These are phyloP conservation scores for Zymoseptoria passerinii DNA, from an alignment of 2,329 filamentous ascomycete genomes.

Conservation along the genomic window DNA sequence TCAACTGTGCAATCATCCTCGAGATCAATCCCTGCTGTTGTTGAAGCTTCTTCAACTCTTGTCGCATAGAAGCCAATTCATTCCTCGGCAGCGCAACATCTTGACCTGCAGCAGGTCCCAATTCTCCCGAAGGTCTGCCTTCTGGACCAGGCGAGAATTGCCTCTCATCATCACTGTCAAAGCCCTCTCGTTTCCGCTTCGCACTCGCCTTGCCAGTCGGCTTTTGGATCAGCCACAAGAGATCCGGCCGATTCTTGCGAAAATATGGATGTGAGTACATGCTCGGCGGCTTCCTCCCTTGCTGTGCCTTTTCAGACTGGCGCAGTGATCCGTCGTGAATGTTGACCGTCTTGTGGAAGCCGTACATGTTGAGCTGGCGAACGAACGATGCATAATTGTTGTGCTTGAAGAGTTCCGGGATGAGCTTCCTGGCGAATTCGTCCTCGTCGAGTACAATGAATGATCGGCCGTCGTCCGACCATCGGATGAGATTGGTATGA, in stretches of 20 bases:
- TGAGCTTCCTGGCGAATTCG: conserved; percentile 66
- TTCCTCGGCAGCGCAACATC: conserved; percentile 53
- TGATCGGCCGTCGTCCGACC: conserved; percentile 93
- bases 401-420: conserved; percentile 84
- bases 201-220: conserved; percentile 60
- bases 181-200: conserved; percentile 49
- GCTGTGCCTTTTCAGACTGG: conserved; percentile 90
- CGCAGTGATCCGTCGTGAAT: conserved; percentile 97
- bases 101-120: conserved; percentile 30
- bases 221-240: conserved; percentile 94
- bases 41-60: conserved; percentile 73
- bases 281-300: conserved; percentile 86
- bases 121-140: conserved; percentile 16
- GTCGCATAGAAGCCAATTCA: conserved; percentile 68
- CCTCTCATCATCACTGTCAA: conserved; percentile 62
- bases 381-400: conserved; percentile 99
- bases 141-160: conserved; percentile 24
- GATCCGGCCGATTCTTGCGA: conserved; percentile 80
- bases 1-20: conserved; percentile 68
- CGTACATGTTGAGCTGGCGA: conserved; percentile 97
- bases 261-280: conserved; percentile 98
- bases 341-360: conserved; percentile 77
- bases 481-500: conserved; percentile 90
- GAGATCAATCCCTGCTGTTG: conserved; percentile 82
- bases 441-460: conserved; percentile 97